phyloP scores from a whole-genome alignment of 2,329 filamentous ascomycete genomes.

The Fusarium pilosicola region DNA sequence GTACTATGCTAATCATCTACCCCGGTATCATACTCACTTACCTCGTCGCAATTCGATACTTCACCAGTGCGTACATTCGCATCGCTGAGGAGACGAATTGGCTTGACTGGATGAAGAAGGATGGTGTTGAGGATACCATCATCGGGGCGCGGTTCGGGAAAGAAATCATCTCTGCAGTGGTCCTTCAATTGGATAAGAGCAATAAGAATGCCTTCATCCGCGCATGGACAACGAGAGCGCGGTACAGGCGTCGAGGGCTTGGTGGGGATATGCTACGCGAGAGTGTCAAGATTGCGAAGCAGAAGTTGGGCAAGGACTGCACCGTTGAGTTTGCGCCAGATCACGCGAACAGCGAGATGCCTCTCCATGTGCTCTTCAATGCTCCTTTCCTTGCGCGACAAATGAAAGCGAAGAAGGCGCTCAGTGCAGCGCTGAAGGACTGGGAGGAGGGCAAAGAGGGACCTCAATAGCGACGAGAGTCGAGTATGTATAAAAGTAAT shows the following conservation, averaged over 20 bases:
- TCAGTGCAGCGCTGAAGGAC: slow-evolving; percentile 48
- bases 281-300: slow-evolving; percentile 71
- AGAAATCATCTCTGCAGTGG: slow-evolving; percentile 75
- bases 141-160: slow-evolving; percentile 73
- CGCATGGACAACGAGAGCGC: slow-evolving; percentile 80
- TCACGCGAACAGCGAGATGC: slow-evolving; percentile 75
- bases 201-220: slow-evolving; percentile 72
- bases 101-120: slow-evolving; percentile 63
- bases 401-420: slow-evolving; percentile 59
- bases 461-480: background rate
- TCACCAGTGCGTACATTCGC: slow-evolving; percentile 70
- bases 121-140: slow-evolving; percentile 60
- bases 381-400: slow-evolving; percentile 66
- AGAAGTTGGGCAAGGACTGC: slow-evolving; percentile 69
- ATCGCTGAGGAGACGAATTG: slow-evolving; percentile 71
- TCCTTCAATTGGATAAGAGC: slow-evolving; percentile 65
- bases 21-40: slow-evolving; percentile 71
- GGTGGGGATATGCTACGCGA: slow-evolving; percentile 78
- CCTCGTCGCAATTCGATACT: slow-evolving; percentile 68
- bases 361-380: slow-evolving; percentile 70
- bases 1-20: slow-evolving; percentile 63
- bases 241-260: slow-evolving; percentile 76
- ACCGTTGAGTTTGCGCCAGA: slow-evolving; percentile 75
- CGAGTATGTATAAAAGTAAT: background rate
- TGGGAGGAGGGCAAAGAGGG: slow-evolving; percentile 16